These are phyloP conservation scores for Trichoderma guizhouense DNA, from an alignment of 2,329 filamentous ascomycete genomes.

Conservation along the genomic window DNA sequence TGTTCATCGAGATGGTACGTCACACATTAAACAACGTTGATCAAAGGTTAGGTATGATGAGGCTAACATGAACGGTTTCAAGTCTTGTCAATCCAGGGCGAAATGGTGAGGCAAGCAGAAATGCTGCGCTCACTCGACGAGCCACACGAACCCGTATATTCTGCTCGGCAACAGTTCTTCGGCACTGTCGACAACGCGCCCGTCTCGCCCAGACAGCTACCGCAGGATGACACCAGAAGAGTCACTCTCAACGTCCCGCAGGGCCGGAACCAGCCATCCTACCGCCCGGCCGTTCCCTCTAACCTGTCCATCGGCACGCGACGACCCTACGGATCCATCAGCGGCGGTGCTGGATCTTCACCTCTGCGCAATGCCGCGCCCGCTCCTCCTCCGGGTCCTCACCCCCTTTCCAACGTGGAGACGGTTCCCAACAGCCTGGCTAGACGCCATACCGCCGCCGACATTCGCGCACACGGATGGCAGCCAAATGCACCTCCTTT, in stretches of 20 bases:
- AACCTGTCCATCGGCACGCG: conserved; percentile 73
- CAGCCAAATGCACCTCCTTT: conserved; percentile 61
- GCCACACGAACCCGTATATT: conserved; percentile 66
- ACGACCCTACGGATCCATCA: conserved; percentile 83
- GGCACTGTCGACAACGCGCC: conserved; percentile 69
- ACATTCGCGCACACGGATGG: conserved; percentile 88
- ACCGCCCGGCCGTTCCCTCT: conserved; percentile 76
- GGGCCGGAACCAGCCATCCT: conserved; percentile 59
- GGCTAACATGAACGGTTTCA: background rate
- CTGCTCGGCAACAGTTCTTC: conserved; percentile 64
- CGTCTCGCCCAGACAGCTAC: conserved; percentile 81
- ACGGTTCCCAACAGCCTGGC: conserved; percentile 66
- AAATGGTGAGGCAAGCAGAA: conserved; percentile 61
- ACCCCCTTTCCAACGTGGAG: conserved; percentile 62
- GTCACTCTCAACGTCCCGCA: conserved; percentile 61
- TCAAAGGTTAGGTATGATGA: background rate
- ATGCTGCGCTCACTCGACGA: conserved; percentile 57
- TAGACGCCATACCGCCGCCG: conserved; percentile 88
- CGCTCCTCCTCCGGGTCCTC: conserved; percentile 62
- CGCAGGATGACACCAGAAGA: conserved; percentile 80
- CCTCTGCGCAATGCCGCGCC: conserved; percentile 66
- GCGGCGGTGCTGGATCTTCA: conserved; percentile 67
- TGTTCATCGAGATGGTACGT: conserved; percentile 77
- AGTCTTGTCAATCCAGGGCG: conserved; percentile 56
- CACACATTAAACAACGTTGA: background rate